These are phyloP conservation scores for Fusarium sp. DNA, from an alignment of 2,329 filamentous ascomycete species.

Conservation along the genomic window DNA sequence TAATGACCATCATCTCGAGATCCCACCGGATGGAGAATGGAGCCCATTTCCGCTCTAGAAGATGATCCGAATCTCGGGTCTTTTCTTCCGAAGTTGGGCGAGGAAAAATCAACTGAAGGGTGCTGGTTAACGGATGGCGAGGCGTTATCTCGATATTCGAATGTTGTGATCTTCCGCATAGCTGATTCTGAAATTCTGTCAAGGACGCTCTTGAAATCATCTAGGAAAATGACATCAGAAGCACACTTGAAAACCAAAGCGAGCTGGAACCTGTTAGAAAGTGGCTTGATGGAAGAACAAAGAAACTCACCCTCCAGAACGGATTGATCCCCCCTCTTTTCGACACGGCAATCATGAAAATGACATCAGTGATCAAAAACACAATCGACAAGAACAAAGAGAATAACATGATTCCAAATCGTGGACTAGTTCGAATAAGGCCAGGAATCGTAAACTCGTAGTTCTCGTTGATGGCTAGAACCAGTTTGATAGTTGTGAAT, in stretches of 20 bases:
- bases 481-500: constrained; percentile 15
- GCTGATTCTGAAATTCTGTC: constrained; percentile 24
- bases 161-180: constrained; percentile 22
- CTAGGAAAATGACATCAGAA: constrained; percentile 24
- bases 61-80: neutral
- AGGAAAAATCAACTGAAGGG: neutral
- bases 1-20: constrained; percentile 4
- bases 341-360: constrained; percentile 26
- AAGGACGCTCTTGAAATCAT: constrained; percentile 25
- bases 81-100: neutral
- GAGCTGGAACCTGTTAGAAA: neutral
- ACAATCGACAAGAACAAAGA: constrained; percentile 16
- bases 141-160: neutral
- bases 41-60: neutral
- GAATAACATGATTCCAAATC: constrained; percentile 26
- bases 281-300: fast-evolving
- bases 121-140: neutral
- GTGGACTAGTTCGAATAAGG: constrained; percentile 8
- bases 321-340: constrained; percentile 23
- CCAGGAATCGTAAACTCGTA: constrained; percentile 23
- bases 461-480: constrained; percentile 24
- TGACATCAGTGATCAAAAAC: constrained; percentile 14
- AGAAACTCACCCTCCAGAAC: constrained; percentile 18
- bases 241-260: constrained; percentile 26
- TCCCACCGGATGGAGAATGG: neutral